Evolutionary conservation across 768 basidiomycete genomes (phyloP).

Genomic region (Tylopilus vinaceipallidus): DNA sequence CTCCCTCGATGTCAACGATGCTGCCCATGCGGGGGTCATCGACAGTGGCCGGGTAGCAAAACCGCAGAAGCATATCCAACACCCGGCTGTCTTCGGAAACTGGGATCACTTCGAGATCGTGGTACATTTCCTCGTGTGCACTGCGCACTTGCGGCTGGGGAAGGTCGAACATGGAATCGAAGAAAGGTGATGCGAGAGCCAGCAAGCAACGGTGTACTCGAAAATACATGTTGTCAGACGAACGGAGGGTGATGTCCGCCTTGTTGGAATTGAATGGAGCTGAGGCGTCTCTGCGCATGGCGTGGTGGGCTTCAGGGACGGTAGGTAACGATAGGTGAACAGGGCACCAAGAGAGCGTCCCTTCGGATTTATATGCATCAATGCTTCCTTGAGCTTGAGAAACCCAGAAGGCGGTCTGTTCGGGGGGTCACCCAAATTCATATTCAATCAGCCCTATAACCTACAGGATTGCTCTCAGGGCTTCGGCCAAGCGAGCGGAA

Average conservation of each 20-base stretch:
- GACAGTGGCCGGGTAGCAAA: slow-evolving; percentile 36
- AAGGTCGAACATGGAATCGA: slow-evolving; percentile 33
- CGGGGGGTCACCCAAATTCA: not conserved
- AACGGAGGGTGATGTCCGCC: slow-evolving; percentile 50
- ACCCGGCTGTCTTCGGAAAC: slow-evolving; percentile 28
- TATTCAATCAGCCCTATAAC: not conserved
- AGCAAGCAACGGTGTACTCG: slow-evolving; percentile 27
- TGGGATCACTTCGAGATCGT: slow-evolving; percentile 26
- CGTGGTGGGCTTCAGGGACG: not conserved
- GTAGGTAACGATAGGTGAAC: not conserved
- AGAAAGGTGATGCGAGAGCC: slow-evolving; percentile 29
- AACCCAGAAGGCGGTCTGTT: not conserved
- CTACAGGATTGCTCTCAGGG: slow-evolving; percentile 8
- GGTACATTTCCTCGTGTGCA: slow-evolving; percentile 12
- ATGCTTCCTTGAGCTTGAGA: slow-evolving; percentile 2
- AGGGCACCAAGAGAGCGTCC: not conserved
- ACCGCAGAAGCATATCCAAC: slow-evolving; percentile 32
- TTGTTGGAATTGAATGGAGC: slow-evolving; percentile 46
- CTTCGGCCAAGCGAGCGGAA: not conserved
- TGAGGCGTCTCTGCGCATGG: slow-evolving; percentile 24
- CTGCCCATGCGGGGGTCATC: slow-evolving; percentile 19
- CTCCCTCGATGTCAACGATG: slow-evolving; percentile 17
- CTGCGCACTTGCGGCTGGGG: slow-evolving; percentile 18
- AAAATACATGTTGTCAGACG: slow-evolving; percentile 41
- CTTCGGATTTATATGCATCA: slow-evolving; percentile 11